phyloP scores from a whole-genome alignment of 2,329 filamentous ascomycete genomes.

The Knufia petricola region DNA sequence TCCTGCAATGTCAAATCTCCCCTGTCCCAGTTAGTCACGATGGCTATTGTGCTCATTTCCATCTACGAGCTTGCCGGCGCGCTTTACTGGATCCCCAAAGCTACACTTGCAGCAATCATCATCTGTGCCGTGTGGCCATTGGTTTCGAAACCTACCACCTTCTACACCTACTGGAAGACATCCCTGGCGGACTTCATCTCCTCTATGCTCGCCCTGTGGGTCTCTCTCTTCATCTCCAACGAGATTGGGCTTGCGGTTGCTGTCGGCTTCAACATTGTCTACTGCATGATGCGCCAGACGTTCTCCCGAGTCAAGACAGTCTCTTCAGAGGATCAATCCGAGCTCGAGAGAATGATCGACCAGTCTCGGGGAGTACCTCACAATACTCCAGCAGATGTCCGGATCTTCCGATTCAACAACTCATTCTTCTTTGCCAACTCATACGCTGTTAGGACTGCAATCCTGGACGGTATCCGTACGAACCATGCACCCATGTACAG shows the following conservation, averaged over 20 bases:
- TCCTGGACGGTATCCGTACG: constrained; percentile 44
- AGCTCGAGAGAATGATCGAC: constrained; percentile 23
- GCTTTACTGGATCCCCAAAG: constrained; percentile 59
- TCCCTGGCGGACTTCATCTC: constrained; percentile 56
- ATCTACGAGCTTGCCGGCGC: constrained; percentile 53
- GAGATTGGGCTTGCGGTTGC: constrained; percentile 51
- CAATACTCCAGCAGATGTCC: constrained; percentile 38
- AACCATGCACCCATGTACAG: constrained; percentile 35
- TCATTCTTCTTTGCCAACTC: constrained; percentile 55
- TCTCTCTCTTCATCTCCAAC: constrained; percentile 52
- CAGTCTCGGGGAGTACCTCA: constrained; percentile 17
- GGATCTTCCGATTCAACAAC: constrained; percentile 48
- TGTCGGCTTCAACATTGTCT: constrained; percentile 55
- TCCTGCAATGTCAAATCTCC: constrained; percentile 54
- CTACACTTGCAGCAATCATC: constrained; percentile 56
- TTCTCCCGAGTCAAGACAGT: constrained; percentile 39
- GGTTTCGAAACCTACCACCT: constrained; percentile 48
- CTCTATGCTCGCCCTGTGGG: constrained; percentile 55
- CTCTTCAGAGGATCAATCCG: constrained; percentile 25
- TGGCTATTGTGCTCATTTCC: constrained; percentile 51
- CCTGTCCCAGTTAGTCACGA: constrained; percentile 50
- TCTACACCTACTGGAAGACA: constrained; percentile 56
- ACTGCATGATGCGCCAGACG: constrained; percentile 49
- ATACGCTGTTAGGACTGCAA: constrained; percentile 40
- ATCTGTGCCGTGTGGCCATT: constrained; percentile 56